Evolutionary conservation across 495 filamentous ascomycete species (phyloP), one percentile per base, ranked within the genome.

Genomic region (Annulohypoxylon bovei): DNA sequence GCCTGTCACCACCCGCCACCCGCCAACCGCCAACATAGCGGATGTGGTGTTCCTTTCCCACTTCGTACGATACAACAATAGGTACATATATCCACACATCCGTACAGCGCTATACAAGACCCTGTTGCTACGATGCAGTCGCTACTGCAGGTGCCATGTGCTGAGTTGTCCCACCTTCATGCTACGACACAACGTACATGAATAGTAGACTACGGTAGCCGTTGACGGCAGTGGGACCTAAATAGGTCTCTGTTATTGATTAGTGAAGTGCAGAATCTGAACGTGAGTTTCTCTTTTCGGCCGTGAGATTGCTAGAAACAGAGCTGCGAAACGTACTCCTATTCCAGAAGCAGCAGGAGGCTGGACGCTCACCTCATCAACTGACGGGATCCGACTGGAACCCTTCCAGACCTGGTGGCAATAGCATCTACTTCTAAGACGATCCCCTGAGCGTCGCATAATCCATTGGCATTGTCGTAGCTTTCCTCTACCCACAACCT

Each of bases 61-160:
- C 55, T 62, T 59, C 49, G 61, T 65, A 56, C 46, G 58, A 72
- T 72, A 72, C 60, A 57, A 72, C 64, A 46, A 67, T 56, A 65
- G 12, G 33, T 40, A 40, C 11, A n/a, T 42, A 42, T 42, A 50
- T 28, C 46, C 46, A 50, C 46, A n/a, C 23, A 50, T 50, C 22
- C 46, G 12, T 63, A 52, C 53, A 39, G 40, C 44, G 33, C 52
- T 28, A 72, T 18, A 55, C 63, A 44, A 49, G 50, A 55, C 62
- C 68, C 68, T 71, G 69, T 49, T 55, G 61, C 65, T 60, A 49
- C 49, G 47, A 68, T 68, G 70, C 70, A 72, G 70, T 72, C 49
- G 56, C 70, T 68, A 72, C 70, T 72, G 70, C 70, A 72, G 27
- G 60, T 68, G 70, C 70, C 70, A 72, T 72, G 70, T 72, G 70